These are phyloP conservation scores for Basidiobolus meristosporus DNA, from an alignment of 371 early-diverging fungal species.

Conservation along the genomic window DNA sequence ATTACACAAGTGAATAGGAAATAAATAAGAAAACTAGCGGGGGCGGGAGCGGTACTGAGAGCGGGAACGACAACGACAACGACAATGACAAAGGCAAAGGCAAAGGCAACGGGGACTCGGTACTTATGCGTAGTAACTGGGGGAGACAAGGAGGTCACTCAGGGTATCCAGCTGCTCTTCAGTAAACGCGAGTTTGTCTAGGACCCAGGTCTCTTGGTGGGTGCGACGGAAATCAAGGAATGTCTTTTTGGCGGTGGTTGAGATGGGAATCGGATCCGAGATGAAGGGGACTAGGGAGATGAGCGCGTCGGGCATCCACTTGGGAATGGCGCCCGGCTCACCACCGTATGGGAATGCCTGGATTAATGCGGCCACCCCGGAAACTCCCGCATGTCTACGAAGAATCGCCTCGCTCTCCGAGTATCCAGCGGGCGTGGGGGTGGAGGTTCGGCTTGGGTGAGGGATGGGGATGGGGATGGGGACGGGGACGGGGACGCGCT, in stretches of 20 bases:
- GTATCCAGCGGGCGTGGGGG: slow-evolving; percentile 9
- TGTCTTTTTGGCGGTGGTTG: slow-evolving; percentile 63
- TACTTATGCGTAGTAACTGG: slow-evolving; percentile 51
- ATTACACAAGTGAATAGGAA: no score
- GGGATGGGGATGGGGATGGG: no score
- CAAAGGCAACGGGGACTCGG: no score
- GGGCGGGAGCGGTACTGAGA: no score
- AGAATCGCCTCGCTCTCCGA: slow-evolving; percentile 25
- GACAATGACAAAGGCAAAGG: no score
- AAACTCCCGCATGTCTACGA: slow-evolving; percentile 67
- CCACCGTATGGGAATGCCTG: slow-evolving; percentile 75
- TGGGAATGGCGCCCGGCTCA: slow-evolving; percentile 24
- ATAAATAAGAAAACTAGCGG: no score
- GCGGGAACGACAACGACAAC: no score
- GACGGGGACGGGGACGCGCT: no score
- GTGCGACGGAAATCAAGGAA: slow-evolving; percentile 84
- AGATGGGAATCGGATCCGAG: slow-evolving; percentile 73
- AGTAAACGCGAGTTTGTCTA: slow-evolving; percentile 56
- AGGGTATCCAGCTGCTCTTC: slow-evolving; percentile 57
- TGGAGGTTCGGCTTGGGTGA: no score
- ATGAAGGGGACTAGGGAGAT: slow-evolving; percentile 51
- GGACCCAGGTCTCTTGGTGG: slow-evolving; percentile 88
- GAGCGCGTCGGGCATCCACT: slow-evolving; percentile 74
- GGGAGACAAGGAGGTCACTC: slow-evolving; percentile 73
- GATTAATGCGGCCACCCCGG: slow-evolving; percentile 69